Evolutionary conservation across 352 stramenopile species (phyloP).

Genomic region (Chrysophaeum taylorii): DNA sequence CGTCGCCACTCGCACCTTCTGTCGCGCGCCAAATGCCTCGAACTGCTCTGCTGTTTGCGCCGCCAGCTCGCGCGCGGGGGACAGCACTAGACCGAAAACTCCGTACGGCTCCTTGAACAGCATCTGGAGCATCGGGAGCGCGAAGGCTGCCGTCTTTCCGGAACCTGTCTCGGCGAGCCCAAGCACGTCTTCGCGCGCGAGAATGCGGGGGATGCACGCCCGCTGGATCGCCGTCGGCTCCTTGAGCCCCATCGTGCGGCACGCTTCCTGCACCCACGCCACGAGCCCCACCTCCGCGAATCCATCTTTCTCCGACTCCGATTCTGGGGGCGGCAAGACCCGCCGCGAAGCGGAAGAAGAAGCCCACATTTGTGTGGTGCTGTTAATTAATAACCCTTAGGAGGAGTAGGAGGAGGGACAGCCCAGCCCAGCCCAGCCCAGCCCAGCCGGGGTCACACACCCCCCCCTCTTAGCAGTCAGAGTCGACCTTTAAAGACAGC

Average conservation of each 20-base stretch:
- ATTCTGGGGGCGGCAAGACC: too few relatives aligned
- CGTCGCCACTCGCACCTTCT: constrained; percentile 72
- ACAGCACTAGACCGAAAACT: constrained; percentile 88
- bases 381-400: too few relatives aligned
- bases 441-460: too few relatives aligned
- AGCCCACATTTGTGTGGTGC: too few relatives aligned
- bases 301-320: too few relatives aligned
- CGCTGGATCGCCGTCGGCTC: constrained; percentile 1
- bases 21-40: constrained; percentile 73
- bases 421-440: too few relatives aligned
- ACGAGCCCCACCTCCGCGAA: not conserved
- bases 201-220: constrained; percentile 68
- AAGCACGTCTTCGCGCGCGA: constrained; percentile 75
- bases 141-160: constrained; percentile 96
- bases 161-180: constrained; percentile 82
- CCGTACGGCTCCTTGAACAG: constrained; percentile 84
- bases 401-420: too few relatives aligned
- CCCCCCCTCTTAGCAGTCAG: too few relatives aligned
- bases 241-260: not conserved
- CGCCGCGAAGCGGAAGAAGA: too few relatives aligned
- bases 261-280: not conserved
- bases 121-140: constrained; percentile 87
- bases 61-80: constrained; percentile 89
- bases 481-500: too few relatives aligned
- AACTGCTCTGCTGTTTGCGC: constrained; percentile 97